phyloP scores from a whole-genome alignment of 192 early-diverging fungal species.

The Gigaspora rosea region DNA sequence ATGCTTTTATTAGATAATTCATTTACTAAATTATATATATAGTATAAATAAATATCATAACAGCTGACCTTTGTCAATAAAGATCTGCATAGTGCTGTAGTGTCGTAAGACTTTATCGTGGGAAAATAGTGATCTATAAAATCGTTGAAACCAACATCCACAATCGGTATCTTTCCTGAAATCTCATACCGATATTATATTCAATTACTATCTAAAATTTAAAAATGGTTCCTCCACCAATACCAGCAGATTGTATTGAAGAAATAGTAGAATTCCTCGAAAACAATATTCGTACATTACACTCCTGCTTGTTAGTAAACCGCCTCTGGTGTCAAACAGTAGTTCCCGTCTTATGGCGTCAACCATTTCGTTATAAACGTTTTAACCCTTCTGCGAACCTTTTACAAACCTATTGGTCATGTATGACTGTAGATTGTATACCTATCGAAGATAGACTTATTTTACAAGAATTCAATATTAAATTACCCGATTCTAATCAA shows the following conservation, averaged over 20 bases:
- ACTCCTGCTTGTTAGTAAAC: background rate
- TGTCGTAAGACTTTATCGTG: too few relatives aligned
- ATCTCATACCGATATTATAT: too few relatives aligned
- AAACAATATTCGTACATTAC: conserved; percentile 4
- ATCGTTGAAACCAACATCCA: too few relatives aligned
- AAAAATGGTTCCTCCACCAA: too few relatives aligned
- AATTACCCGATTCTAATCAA: background rate
- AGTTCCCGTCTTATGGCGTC: conserved; percentile 7
- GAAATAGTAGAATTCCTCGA: conserved; percentile 14
- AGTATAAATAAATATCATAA: too few relatives aligned
- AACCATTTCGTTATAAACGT: conserved; percentile 11
- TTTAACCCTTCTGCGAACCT: conserved; percentile 4
- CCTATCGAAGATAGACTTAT: background rate
- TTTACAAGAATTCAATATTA: background rate
- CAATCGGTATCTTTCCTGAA: too few relatives aligned
- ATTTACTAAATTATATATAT: too few relatives aligned
- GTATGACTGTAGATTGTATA: background rate
- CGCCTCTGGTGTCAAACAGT: background rate
- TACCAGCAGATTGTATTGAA: conserved; percentile 13
- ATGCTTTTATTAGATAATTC: too few relatives aligned
- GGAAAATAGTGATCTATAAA: too few relatives aligned
- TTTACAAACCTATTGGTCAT: background rate
- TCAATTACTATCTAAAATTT: too few relatives aligned
- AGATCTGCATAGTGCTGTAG: too few relatives aligned
- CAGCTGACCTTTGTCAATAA: too few relatives aligned